A percentile compares a stretch with the other conserved stretches of the same genome.
phyloP scores from a whole-genome alignment of 306 rosid genomes.

The Vigna reflexopilosa region DNA sequence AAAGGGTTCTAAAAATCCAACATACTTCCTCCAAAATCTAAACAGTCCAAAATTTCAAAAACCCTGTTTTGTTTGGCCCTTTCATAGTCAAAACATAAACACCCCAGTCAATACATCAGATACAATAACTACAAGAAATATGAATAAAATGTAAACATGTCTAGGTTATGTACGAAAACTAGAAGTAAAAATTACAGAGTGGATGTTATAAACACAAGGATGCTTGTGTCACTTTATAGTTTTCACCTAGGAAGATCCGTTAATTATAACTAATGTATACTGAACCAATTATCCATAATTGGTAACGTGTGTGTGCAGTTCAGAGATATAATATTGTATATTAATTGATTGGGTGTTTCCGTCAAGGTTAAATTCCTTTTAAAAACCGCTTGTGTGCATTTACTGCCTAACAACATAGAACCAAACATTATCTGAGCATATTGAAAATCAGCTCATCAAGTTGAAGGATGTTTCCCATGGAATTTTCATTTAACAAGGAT shows the following conservation, averaged over 20 bases:
- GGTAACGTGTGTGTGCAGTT: not conserved
- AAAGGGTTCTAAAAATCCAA: constrained; percentile 11
- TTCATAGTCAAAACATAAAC: constrained; percentile 2
- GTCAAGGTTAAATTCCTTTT: not conserved
- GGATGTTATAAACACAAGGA: constrained; percentile 28
- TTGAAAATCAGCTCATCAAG: constrained; percentile 5
- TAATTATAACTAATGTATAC: not conserved
- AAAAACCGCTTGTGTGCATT: not conserved
- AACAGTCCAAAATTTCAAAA: constrained; percentile 8
- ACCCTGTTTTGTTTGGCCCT: not conserved
- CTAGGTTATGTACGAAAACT: constrained; percentile 19
- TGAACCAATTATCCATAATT: not conserved
- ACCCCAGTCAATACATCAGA: not conserved
- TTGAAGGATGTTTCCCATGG: not conserved
- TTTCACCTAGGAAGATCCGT: not conserved
- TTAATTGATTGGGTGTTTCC: not conserved
- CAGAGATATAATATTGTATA: not conserved
- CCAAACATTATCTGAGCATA: not conserved
- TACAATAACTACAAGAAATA: constrained; percentile 14
- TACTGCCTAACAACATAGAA: not conserved
- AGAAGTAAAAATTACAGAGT: constrained; percentile 18
- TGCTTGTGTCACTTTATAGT: constrained; percentile 2
- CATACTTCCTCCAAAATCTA: constrained; percentile 1
- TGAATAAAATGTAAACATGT: not conserved
- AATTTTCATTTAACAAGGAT: constrained; percentile 29